phyloP scores from a whole-genome alignment of 805 yeast species.

The Diddensiella transvaalensis region DNA sequence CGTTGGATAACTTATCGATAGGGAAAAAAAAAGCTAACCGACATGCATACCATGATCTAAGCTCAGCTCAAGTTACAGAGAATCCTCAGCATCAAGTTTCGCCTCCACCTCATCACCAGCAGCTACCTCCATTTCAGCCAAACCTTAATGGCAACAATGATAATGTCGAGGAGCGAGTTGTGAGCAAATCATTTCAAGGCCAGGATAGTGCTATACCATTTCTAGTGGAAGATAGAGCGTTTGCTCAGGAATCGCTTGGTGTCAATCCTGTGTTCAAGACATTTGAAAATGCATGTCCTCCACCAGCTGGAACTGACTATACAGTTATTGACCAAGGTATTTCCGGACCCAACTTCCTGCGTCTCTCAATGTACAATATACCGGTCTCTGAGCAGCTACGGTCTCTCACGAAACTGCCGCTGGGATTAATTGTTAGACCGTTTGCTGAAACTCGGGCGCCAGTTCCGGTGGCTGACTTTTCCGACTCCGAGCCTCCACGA shows the following conservation, averaged over 20 bases:
- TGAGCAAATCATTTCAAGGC: background rate
- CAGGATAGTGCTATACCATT: conserved; percentile 32
- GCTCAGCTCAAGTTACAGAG: conserved; percentile 4
- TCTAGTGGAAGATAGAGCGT: conserved; percentile 36
- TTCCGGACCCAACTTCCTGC: conserved; percentile 73
- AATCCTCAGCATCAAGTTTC: too few relatives aligned
- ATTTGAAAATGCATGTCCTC: conserved; percentile 76
- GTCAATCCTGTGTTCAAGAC: conserved; percentile 55
- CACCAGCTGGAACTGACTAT: conserved; percentile 71
- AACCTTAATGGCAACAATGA: too few relatives aligned
- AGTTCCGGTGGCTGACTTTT: conserved; percentile 67
- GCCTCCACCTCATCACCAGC: background rate
- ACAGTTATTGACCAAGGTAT: conserved; percentile 77
- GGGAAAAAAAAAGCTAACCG: conserved; percentile 3
- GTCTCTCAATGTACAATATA: conserved; percentile 76
- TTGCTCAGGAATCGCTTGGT: conserved; percentile 32
- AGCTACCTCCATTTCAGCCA: too few relatives aligned
- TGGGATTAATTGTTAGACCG: conserved; percentile 79
- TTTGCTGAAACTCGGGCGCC: conserved; percentile 64
- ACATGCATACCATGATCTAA: conserved; percentile 23
- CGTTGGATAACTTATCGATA: conserved; percentile 3
- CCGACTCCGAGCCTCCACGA: conserved; percentile 67
- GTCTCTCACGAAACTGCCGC: conserved; percentile 67
- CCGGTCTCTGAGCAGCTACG: conserved; percentile 73
- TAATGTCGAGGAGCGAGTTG: background rate